Conservation (phyloP, 805 yeast genomes). For the Starmerella sp. region DNA sequence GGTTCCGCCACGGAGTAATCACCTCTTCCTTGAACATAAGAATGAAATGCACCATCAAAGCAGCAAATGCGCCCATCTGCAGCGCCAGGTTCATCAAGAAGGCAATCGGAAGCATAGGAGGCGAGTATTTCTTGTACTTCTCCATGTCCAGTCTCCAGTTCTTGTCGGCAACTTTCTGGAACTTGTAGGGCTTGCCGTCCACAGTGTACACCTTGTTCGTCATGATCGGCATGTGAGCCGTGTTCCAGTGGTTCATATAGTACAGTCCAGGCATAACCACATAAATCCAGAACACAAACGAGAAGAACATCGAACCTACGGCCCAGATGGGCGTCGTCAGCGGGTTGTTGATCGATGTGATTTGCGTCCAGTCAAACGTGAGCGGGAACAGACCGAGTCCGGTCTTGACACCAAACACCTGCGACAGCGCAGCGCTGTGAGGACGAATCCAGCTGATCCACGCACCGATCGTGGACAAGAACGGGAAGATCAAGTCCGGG, state of each 20-base stretch:
- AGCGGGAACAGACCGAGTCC: constrained; percentile 60
- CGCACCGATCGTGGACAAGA: constrained; percentile 41
- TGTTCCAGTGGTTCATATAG: constrained; percentile 46
- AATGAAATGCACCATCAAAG: constrained; percentile 47
- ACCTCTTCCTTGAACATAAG: constrained; percentile 47
- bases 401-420: constrained; percentile 50
- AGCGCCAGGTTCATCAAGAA: constrained; percentile 49
- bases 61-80: constrained; percentile 52
- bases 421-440: constrained; percentile 46
- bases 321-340: constrained; percentile 49
- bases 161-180: constrained; percentile 39
- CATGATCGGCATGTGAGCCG: constrained; percentile 46
- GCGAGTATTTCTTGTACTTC: constrained; percentile 52
- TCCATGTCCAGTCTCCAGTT: constrained; percentile 34
- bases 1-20: constrained; percentile 28
- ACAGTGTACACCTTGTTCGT: constrained; percentile 42
- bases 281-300: constrained; percentile 43
- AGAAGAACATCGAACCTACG: constrained; percentile 35
- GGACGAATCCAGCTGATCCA: constrained; percentile 58
- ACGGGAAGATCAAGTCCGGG: constrained; percentile 52
- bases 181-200: constrained; percentile 40
- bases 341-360: constrained; percentile 44
- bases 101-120: constrained; percentile 51
- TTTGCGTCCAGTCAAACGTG: constrained; percentile 61
- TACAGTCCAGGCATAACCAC: constrained; percentile 30